phyloP scores from a whole-genome alignment of 441 rosid genomes.

The Brassica hybrid region DNA sequence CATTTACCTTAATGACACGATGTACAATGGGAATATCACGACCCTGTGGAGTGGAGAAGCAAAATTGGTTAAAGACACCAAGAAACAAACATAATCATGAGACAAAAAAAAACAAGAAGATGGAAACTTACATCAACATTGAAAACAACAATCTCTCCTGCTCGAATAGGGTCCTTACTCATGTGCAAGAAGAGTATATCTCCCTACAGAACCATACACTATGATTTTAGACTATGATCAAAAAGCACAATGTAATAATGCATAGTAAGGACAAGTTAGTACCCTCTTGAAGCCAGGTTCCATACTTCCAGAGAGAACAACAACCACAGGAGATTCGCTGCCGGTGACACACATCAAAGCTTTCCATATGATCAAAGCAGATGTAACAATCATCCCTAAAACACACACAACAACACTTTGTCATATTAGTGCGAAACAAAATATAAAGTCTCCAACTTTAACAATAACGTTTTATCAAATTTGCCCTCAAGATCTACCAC shows the following conservation, averaged over 20 bases:
- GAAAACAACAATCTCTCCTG: constrained; percentile 95
- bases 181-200: constrained; percentile 91
- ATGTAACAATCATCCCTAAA: constrained; percentile 88
- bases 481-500: not conserved
- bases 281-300: constrained; percentile 99
- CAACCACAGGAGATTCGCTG: constrained; percentile 94
- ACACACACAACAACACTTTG: not conserved
- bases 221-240: not conserved
- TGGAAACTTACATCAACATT: constrained; percentile 73
- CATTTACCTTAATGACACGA: not conserved
- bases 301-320: constrained; percentile 95
- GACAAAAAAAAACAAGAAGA: not conserved
- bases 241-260: not conserved
- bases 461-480: not conserved
- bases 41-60: not conserved
- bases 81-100: not conserved
- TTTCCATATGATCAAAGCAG: constrained; percentile 95
- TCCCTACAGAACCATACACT: constrained; percentile 54
- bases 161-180: constrained; percentile 92
- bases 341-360: constrained; percentile 92
- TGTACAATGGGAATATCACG: constrained; percentile 6
- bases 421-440: not conserved
- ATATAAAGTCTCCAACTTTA: constrained; percentile 9
- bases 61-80: not conserved
- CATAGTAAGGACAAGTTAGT: constrained; percentile 9